Conservation (phyloP, 2,329 filamentous ascomycete species). For the Venturia asperata region DNA sequence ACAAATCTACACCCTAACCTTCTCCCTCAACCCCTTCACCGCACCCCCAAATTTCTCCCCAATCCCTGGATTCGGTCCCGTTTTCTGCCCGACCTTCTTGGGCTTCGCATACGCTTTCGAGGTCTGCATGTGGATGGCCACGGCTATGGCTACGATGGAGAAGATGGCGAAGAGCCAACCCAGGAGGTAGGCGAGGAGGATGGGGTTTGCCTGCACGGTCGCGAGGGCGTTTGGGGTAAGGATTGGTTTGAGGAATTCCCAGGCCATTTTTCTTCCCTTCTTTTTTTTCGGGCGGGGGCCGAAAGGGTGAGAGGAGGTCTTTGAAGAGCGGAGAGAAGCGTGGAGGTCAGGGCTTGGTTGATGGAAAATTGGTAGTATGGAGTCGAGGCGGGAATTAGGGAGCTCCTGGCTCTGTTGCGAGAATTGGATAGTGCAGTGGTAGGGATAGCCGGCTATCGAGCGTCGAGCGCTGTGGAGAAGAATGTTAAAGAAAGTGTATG, state of each 20-base stretch:
- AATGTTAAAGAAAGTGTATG: neutral
- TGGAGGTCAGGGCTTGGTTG: neutral
- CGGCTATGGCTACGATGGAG: conserved; percentile 8
- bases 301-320: too few species aligned
- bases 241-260: conserved; percentile 22
- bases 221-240: conserved; percentile 22
- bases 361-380: neutral
- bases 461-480: neutral
- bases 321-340: neutral
- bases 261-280: conserved; percentile 17
- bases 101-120: conserved; percentile 19
- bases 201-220: conserved; percentile 21
- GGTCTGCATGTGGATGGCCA: conserved; percentile 20
- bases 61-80: neutral
- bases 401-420: neutral
- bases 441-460: conserved; percentile 2
- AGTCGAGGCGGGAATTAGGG: neutral
- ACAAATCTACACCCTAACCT: neutral
- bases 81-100: conserved; percentile 16
- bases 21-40: conserved; percentile 14
- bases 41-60: conserved; percentile 7
- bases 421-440: neutral
- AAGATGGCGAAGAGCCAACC: conserved; percentile 18
- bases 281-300: too few species aligned
- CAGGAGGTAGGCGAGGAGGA: conserved; percentile 21